Base-by-base conservation (phyloP, 2,329 filamentous ascomycete species). In the Xylariaceae sp. region DNA sequence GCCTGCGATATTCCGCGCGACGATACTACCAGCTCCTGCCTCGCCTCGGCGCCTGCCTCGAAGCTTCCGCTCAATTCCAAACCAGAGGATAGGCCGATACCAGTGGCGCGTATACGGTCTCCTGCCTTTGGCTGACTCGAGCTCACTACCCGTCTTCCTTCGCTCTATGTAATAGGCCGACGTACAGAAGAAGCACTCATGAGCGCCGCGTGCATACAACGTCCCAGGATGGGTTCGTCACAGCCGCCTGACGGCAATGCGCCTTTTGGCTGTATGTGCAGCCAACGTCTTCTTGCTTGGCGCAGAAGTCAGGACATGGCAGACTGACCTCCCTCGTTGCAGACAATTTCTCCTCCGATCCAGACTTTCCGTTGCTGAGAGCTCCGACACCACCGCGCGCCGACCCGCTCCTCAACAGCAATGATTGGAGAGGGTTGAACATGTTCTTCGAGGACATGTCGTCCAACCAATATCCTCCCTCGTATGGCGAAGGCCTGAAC, bases 241-340 rank as follows among this genome's bases (percentile, higher is more conserved):
- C 70, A 69, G 60, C 66, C 68, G 55, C 63, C 69, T 49, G 66
- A 75, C 49, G 60, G 67, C 36, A 65, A 71, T 44, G 61, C 73
- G 52, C 73, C 75, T 23, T 83, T 83, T 68, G 80, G 79, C 51
- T 83, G 79, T 83, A 68, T 48, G 78, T 71, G 29, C 32, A 26
- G 33, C 24, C 34, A 29, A n/a, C n/a, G n/a, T n/a, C n/a, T n/a
- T n/a, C n/a, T n/a, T n/a, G n/a, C n/a, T n/a, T n/a, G n/a, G n/a
- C n/a, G n/a, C n/a, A n/a, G n/a, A n/a, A n/a, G n/a, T n/a, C n/a
- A n/a, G n/a, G n/a, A n/a, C n/a, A n/a, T n/a, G 19, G 38, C 32
- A 28, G 21, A 38, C 40, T 49, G 31, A 44, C 34, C 26, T 6
- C 30, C 33, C 21, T 19, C 14, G 22, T 25, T 19, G 21, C 29